Conservation (phyloP, 805 yeast species). For the Sugiyamaella mastotermitis region DNA sequence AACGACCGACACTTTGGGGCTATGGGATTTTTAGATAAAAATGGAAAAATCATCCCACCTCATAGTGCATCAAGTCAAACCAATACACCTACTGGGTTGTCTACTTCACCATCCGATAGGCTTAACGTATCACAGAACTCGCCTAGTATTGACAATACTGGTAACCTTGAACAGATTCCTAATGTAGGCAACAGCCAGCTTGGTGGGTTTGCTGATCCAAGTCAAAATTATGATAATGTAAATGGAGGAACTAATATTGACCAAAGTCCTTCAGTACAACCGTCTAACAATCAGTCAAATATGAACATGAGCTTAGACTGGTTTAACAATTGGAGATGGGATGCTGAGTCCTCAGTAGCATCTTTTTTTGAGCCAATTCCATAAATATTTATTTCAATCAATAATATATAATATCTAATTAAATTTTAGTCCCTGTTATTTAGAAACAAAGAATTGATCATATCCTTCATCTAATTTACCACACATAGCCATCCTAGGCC, state of each 20-base stretch:
- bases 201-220: too few relatives aligned
- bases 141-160: background rate
- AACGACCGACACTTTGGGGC: slow-evolving; percentile 44
- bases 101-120: slow-evolving; percentile 4
- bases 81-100: background rate
- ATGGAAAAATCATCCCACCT: slow-evolving; percentile 14
- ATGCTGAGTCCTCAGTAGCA: slow-evolving; percentile 12
- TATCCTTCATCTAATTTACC: slow-evolving; percentile 35
- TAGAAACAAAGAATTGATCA: background rate
- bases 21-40: slow-evolving; percentile 36
- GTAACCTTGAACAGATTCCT: too few relatives aligned
- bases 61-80: slow-evolving; percentile 7
- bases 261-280: too few relatives aligned
- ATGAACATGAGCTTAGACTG: slow-evolving; percentile 14
- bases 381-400: background rate
- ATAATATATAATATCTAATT: background rate
- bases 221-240: too few relatives aligned
- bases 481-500: slow-evolving; percentile 63
- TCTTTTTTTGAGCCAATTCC: slow-evolving; percentile 11
- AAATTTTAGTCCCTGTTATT: background rate
- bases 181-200: too few relatives aligned
- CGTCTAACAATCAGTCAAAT: too few relatives aligned
- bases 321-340: slow-evolving; percentile 19
- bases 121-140: background rate
- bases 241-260: too few relatives aligned